Base-by-base conservation (phyloP, 108 stramenopile species). In the Discostella pseudostelligera region DNA sequence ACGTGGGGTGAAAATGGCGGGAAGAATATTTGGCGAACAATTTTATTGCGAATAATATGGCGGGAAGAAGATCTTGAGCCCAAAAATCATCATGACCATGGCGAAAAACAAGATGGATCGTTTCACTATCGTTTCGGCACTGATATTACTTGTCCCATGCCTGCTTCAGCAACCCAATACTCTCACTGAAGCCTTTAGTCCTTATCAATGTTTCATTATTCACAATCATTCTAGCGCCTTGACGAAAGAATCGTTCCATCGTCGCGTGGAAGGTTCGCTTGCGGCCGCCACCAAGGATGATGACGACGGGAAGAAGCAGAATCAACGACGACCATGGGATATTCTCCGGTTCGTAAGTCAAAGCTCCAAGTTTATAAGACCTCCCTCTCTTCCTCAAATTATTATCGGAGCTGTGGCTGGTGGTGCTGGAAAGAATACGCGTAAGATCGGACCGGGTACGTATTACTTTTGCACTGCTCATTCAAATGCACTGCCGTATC, bases 291-390 rank as follows among this genome's bases (percentile, higher is more conserved):
- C n/a, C n/a, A n/a, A n/a, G 13, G 9, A 8, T 11, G 13, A 28
- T 14, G 53, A 54, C 14, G 53, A 54, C 1, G 48, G 51, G 10
- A 29, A 44, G 40, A 16, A 47, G 11, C 8, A 61, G 8, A 62
- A 48, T 12, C 51, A 62, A 39, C 47, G 76, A 11, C 47, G 59
- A 28, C 75, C 75, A 14, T 91, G 90, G 90, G 83, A 91, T 54
- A 25, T 87, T 3, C 47, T 88, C 22, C 76, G 90, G 37, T 91
- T 91, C 55, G 67, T 88, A 0, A 55, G 65, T 32, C 90, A 91
- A 82, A 88, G 87, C 22, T 84, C 85, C 14, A 81, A 81, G 62
- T 91, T 91, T 65, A 67, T 91, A 8, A 67, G 36, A 29, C 54
- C 74, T 48, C 76, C 78, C 20, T 40, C 49, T 20, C 20, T 81